Evolutionary conservation across 75 land plant species (phyloP), one percentile per base, ranked within the genome.

Genomic region (Gnetum montanum): DNA sequence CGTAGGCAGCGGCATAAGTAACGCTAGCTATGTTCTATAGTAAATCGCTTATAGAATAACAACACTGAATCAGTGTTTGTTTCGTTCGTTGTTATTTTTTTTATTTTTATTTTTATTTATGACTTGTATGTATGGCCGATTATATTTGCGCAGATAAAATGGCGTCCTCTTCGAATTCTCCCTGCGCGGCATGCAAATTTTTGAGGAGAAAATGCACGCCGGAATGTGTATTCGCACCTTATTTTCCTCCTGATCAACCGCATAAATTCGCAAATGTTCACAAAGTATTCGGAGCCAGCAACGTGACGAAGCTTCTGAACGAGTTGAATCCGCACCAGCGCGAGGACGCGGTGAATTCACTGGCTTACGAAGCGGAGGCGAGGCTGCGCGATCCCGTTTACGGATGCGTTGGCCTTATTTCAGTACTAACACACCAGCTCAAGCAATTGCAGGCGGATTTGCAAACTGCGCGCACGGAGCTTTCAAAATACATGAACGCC

Each of bases 161-260:
- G 59, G 59, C 59, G 59, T 67, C 70, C 15, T 72, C 75, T 13
- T 67, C 70, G 20, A 61, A 68, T 47, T 76, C 83, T 15, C 83
- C 84, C 25, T 80, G 84, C 59, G 84, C 84, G 28, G 84, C 84
- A 23, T 80, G 84, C 65, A 80, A 80, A 64, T 73, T 80, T 41
- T 64, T 80, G 33, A 73, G 84, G 35, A 53, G 84, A 25, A 77
- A 75, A 56, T 80, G 84, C 69, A 71, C 82, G 27, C 58, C 74
- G 49, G 83, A 80, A 46, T 80, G 84, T 53, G 64, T 78, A 19
- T 80, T 80, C 61, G 84, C 84, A 18, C 84, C 84, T 2, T 80
- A 80, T 54, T 80, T 80, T 62, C 84, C 84, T 15, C 84, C 84
- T 7, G 84, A 80, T 64, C 64, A 80, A 19, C 84, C 84, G 25